A percentile compares a stretch with the other conserved stretches of the same genome.
phyloP scores from a whole-genome alignment of 345 rosid genomes.

The Linum lewisii region DNA sequence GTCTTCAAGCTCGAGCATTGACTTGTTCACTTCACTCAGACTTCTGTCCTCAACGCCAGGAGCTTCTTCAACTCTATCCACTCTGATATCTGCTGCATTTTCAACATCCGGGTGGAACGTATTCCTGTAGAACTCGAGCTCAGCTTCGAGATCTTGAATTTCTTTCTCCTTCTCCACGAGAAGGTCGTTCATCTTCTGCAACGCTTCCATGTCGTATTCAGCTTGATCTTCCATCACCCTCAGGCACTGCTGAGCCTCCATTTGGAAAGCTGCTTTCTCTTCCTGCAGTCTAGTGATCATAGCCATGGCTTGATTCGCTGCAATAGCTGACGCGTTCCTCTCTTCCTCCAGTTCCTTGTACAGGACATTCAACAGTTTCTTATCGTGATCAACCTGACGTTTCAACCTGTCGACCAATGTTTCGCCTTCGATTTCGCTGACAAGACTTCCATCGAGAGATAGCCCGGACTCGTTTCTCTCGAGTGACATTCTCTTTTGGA shows the following conservation, averaged over 20 bases:
- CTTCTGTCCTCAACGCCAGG: constrained; percentile 10
- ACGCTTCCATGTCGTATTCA: constrained; percentile 88
- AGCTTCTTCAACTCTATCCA: constrained; percentile 17
- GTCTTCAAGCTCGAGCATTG: constrained; percentile 35
- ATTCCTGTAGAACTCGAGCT: constrained; percentile 54
- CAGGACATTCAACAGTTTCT: constrained; percentile 38
- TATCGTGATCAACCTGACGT: constrained; percentile 80
- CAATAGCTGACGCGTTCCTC: constrained; percentile 75
- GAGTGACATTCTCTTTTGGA: constrained; percentile 56
- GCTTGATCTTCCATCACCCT: constrained; percentile 92
- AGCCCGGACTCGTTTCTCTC: constrained; percentile 84
- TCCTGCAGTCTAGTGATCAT: constrained; percentile 96
- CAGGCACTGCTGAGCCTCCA: constrained; percentile 86
- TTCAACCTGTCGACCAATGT: constrained; percentile 56
- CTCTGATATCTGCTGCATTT: constrained; percentile 10
- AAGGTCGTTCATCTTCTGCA: constrained; percentile 66
- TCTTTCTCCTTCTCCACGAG: constrained; percentile 72
- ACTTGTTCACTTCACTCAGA: constrained; percentile 10
- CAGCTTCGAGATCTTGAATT: constrained; percentile 79
- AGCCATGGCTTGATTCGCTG: constrained; percentile 96
- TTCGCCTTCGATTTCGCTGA: constrained; percentile 92
- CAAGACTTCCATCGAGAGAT: constrained; percentile 68
- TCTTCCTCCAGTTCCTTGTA: constrained; percentile 92
- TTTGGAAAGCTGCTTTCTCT: constrained; percentile 78
- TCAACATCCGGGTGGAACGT: constrained; percentile 29